A percentile compares a stretch with the other conserved stretches of the same genome.
These are phyloP conservation scores for Cyclospora cayetanensis DNA, from an alignment of 169 alveolate genomes.

Conservation along the genomic window DNA sequence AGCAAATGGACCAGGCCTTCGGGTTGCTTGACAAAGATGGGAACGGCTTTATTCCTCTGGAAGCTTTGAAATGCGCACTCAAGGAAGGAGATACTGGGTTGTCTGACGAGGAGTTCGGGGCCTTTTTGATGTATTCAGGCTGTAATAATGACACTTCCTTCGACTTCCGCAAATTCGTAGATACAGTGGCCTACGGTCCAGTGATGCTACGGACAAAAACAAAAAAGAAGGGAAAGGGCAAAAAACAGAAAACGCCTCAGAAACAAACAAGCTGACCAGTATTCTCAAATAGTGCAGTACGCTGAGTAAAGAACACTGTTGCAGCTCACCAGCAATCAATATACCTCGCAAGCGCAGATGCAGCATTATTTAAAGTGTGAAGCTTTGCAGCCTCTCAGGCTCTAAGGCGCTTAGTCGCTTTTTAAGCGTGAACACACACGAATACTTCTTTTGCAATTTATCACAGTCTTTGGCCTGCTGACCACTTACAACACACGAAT, in stretches of 20 bases:
- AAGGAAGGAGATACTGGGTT: not conserved
- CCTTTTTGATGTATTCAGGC: not conserved
- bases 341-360: not conserved
- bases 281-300: too few species aligned
- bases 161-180: not conserved
- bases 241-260: not conserved
- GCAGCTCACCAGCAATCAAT: not conserved
- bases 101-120: not conserved
- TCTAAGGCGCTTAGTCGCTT: too few species aligned
- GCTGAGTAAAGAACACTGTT: too few species aligned
- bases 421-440: too few species aligned
- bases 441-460: too few species aligned
- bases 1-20: not conserved
- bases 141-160: not conserved
- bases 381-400: too few species aligned
- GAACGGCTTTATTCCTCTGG: not conserved
- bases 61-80: not conserved
- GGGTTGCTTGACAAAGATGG: not conserved
- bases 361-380: not conserved
- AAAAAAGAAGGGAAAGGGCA: too few species aligned
- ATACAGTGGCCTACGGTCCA: not conserved
- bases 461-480: too few species aligned
- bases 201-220: not conserved
- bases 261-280: not conserved
- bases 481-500: too few species aligned